Evolutionary conservation across 208 protist genomes (phyloP).

Genomic region (Trypanosoma scelopori): DNA sequence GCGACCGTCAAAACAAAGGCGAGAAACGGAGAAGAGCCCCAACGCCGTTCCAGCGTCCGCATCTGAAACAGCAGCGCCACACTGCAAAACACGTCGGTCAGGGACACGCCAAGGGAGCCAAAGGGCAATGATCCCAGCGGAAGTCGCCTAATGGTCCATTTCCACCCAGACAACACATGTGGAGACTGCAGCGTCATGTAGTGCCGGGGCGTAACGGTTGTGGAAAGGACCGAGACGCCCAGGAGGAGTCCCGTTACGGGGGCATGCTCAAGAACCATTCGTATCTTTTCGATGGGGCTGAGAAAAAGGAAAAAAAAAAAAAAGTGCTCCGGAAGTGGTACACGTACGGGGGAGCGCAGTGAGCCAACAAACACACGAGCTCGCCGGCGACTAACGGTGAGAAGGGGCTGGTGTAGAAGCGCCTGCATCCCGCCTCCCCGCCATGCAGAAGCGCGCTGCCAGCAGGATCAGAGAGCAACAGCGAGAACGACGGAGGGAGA

Average conservation of each 20-base stretch:
- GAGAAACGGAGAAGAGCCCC: constrained; percentile 57
- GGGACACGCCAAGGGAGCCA: constrained; percentile 47
- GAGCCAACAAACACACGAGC: no score
- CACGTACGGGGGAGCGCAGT: no score
- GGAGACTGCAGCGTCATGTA: constrained; percentile 22
- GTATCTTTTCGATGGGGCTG: background rate
- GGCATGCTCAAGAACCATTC: constrained; percentile 62
- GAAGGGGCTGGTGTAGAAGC: no score
- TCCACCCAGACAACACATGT: constrained; percentile 8
- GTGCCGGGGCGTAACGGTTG: constrained; percentile 29
- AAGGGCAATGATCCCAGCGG: constrained; percentile 44
- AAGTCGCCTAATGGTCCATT: constrained; percentile 30
- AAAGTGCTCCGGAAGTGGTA: constrained; percentile 1
- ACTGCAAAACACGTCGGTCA: constrained; percentile 33
- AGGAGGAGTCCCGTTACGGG: constrained; percentile 63
- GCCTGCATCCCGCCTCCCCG: background rate
- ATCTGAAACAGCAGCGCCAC: constrained; percentile 46
- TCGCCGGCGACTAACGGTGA: no score
- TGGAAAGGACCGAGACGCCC: constrained; percentile 38
- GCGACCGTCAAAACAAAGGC: constrained; percentile 50
- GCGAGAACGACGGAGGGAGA: background rate
- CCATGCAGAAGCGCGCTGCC: no score
- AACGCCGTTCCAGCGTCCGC: constrained; percentile 63
- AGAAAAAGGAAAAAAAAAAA: constrained; percentile 9
- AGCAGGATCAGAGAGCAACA: background rate